Conservation (phyloP, 2,329 filamentous ascomycete species). For the Neonectria punicea region DNA sequence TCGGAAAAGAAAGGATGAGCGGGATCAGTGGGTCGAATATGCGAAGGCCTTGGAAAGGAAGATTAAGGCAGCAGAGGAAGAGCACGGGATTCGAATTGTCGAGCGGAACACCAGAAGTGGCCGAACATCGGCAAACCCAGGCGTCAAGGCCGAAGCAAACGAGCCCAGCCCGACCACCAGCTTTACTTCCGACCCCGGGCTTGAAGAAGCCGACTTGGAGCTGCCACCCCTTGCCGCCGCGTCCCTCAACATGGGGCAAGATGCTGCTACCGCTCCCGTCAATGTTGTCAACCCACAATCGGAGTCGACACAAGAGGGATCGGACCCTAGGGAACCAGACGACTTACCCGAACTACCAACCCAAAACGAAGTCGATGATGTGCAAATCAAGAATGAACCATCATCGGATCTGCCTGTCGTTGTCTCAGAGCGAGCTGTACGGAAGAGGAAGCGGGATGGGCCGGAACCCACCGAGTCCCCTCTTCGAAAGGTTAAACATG, state of each 20-base stretch:
- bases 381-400: conserved; percentile 60
- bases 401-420: conserved; percentile 64
- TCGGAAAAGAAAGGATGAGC: conserved; percentile 53
- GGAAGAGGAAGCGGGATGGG: conserved; percentile 57
- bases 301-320: conserved; percentile 46
- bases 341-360: conserved; percentile 39
- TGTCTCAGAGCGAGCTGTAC: conserved; percentile 60
- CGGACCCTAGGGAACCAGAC: conserved; percentile 35
- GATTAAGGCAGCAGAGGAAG: conserved; percentile 55
- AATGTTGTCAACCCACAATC: conserved; percentile 30
- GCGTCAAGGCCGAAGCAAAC: conserved; percentile 15
- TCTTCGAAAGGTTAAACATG: conserved; percentile 55
- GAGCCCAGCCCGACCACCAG: conserved; percentile 31
- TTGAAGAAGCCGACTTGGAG: conserved; percentile 43
- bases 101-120: conserved; percentile 29
- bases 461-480: conserved; percentile 36
- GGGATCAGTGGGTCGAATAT: conserved; percentile 58
- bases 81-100: conserved; percentile 47
- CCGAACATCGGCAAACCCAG: conserved; percentile 23
- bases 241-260: conserved; percentile 27
- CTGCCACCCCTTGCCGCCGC: conserved; percentile 40
- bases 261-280: conserved; percentile 12
- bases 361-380: conserved; percentile 13
- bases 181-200: conserved; percentile 37
- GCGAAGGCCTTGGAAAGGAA: conserved; percentile 56